A percentile compares a stretch with the other conserved stretches of the same genome.
phyloP scores from a whole-genome alignment of 192 early-diverging fungal genomes.

The Endogone sp. region DNA sequence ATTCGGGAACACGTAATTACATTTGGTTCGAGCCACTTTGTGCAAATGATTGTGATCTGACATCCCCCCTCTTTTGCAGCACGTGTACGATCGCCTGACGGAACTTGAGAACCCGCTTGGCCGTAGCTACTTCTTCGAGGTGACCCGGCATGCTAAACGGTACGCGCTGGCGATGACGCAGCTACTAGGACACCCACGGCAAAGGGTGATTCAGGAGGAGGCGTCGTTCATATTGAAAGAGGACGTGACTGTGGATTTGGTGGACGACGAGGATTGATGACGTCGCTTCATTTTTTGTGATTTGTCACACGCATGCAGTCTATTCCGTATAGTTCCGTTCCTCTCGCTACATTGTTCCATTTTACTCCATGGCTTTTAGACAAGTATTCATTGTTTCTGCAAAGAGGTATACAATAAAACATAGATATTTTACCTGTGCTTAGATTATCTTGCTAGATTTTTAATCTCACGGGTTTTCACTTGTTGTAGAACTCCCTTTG shows the following conservation, averaged over 20 bases:
- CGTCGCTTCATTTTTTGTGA: too few species aligned
- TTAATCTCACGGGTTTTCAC: constrained; percentile 5
- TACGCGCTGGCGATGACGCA: constrained; percentile 24
- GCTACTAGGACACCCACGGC: constrained; percentile 16
- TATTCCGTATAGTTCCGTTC: too few species aligned
- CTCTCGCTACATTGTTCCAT: background rate
- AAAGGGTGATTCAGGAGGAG: constrained; percentile 17
- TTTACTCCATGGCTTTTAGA: constrained; percentile 34
- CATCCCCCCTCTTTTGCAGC: background rate
- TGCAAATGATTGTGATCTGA: too few species aligned
- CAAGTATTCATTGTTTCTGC: constrained; percentile 77
- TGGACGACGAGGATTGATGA: background rate
- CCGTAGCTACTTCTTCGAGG: constrained; percentile 27
- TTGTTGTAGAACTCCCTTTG: constrained; percentile 64
- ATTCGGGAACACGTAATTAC: background rate
- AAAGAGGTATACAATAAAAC: constrained; percentile 39
- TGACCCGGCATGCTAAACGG: constrained; percentile 18
- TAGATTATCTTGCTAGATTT: too few species aligned
- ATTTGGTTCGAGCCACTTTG: background rate
- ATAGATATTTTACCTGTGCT: background rate
- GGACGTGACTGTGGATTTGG: background rate
- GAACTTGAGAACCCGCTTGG: constrained; percentile 20
- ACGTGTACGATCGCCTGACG: constrained; percentile 31
- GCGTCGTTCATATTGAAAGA: background rate
- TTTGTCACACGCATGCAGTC: too few species aligned